Percentiles rank a stretch among this genome's conserved stretches.
Conservation (phyloP, 257 asterid genomes). For the Solanum pennellii region DNA sequence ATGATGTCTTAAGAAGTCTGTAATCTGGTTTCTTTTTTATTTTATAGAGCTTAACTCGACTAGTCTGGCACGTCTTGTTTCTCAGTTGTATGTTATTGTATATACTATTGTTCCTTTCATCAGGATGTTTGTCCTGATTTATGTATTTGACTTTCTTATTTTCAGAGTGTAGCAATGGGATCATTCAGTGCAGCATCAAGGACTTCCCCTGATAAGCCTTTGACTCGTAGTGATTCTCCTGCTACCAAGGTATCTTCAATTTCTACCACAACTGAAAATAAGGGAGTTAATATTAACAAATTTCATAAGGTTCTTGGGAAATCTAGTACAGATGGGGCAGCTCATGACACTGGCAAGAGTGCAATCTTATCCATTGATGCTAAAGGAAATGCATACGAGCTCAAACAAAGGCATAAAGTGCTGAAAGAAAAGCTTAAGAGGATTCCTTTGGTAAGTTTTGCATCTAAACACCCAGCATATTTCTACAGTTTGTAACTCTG, state of each 20-base stretch:
- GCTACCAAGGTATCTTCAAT: background rate
- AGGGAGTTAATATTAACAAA: conserved; percentile 96
- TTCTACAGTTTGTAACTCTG: background rate
- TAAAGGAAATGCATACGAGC: background rate
- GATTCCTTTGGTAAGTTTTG: background rate
- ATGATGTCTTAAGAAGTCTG: background rate
- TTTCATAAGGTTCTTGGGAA: conserved; percentile 99
- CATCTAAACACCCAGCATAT: background rate
- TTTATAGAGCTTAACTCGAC: background rate
- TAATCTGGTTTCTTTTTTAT: background rate
- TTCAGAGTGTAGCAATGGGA: background rate
- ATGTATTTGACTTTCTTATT: background rate
- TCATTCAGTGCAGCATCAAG: background rate
- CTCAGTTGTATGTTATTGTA: background rate
- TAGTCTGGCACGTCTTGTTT: background rate
- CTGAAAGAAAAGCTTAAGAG: conserved; percentile 30
- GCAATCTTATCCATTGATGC: conserved; percentile 65
- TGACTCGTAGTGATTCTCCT: background rate
- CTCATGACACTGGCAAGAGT: conserved; percentile 63
- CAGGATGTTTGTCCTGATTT: background rate
- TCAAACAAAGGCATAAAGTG: conserved; percentile 16
- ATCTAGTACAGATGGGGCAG: conserved; percentile 95
- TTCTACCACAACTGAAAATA: conserved; percentile 71
- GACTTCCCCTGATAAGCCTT: background rate
- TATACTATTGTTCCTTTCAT: background rate